These are phyloP conservation scores for Pythium apleroticum DNA, from an alignment of 352 stramenopile species.

Conservation along the genomic window DNA sequence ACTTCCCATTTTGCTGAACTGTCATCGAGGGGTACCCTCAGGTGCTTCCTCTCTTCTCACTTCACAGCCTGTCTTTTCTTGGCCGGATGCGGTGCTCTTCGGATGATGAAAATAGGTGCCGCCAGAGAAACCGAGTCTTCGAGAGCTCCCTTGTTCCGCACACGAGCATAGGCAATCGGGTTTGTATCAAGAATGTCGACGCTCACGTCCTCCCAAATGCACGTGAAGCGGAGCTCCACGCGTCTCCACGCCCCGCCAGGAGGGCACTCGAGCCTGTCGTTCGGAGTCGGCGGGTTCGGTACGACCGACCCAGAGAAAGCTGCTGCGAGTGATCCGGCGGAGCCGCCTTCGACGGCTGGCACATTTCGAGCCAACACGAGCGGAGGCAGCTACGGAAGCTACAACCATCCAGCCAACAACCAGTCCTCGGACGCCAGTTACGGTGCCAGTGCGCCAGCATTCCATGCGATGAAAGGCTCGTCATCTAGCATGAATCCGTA, in stretches of 20 bases:
- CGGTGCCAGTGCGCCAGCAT: conserved; percentile 9
- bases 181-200: conserved; percentile 51
- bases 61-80: not conserved
- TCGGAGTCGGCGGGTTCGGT: conserved; percentile 57
- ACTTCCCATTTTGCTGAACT: conserved; percentile 46
- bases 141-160: too few relatives aligned
- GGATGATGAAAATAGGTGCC: not conserved
- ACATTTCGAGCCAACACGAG: conserved; percentile 3
- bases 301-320: conserved; percentile 37
- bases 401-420: conserved; percentile 25
- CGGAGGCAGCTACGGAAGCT: conserved; percentile 7
- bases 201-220: conserved; percentile 70
- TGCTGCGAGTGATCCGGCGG: conserved; percentile 12
- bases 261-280: conserved; percentile 64
- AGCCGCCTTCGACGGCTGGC: conserved; percentile 11
- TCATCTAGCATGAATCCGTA: not conserved
- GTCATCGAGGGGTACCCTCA: too few relatives aligned
- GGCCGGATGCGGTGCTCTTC: not conserved
- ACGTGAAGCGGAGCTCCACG: conserved; percentile 79
- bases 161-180: too few relatives aligned
- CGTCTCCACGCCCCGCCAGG: conserved; percentile 67
- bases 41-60: not conserved
- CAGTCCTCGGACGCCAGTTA: conserved; percentile 13
- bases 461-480: conserved; percentile 20
- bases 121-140: not conserved